phyloP scores from a whole-genome alignment of 2,329 filamentous ascomycete species.

The Orbilia oligospora region DNA sequence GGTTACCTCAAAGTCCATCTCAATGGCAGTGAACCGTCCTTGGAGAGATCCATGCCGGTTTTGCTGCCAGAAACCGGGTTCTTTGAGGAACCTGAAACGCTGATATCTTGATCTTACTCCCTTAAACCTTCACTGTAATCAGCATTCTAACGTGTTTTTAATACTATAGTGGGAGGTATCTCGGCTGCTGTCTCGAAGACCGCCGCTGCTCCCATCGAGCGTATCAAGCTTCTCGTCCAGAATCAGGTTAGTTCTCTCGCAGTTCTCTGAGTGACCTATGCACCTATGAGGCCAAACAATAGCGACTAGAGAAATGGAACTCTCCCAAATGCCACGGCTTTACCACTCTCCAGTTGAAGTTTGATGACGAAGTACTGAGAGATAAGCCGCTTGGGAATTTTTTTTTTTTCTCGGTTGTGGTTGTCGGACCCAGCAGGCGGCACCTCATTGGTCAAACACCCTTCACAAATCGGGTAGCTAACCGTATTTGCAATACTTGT shows the following conservation, averaged over 20 bases:
- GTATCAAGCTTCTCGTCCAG: constrained; percentile 99
- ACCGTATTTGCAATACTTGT: constrained; percentile 62
- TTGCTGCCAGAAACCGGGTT: constrained; percentile 23
- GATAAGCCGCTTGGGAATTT: constrained; percentile 48
- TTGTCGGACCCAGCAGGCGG: constrained; percentile 24
- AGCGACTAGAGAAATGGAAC: neutral
- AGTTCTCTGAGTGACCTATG: neutral
- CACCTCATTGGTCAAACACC: constrained; percentile 62
- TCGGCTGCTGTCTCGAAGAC: constrained; percentile 99
- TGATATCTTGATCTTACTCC: constrained; percentile 5
- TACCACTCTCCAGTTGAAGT: constrained; percentile 12
- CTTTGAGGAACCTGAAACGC: constrained; percentile 32
- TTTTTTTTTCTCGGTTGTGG: constrained; percentile 47
- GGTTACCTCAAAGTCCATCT: constrained; percentile 71
- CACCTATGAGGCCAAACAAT: neutral
- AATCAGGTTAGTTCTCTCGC: constrained; percentile 85
- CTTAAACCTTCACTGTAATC: constrained; percentile 61
- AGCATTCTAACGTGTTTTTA: constrained; percentile 50
- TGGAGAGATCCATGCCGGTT: constrained; percentile 66
- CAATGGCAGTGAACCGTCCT: constrained; percentile 99
- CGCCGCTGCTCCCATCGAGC: constrained; percentile 99
- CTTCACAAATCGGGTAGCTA: constrained; percentile 62
- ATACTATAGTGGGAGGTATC: constrained; percentile 93
- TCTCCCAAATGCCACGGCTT: neutral
- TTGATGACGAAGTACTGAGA: constrained; percentile 51